These are phyloP conservation scores for Yamadazyma siamensis DNA, from an alignment of 1,139 yeast genomes.

Conservation along the genomic window DNA sequence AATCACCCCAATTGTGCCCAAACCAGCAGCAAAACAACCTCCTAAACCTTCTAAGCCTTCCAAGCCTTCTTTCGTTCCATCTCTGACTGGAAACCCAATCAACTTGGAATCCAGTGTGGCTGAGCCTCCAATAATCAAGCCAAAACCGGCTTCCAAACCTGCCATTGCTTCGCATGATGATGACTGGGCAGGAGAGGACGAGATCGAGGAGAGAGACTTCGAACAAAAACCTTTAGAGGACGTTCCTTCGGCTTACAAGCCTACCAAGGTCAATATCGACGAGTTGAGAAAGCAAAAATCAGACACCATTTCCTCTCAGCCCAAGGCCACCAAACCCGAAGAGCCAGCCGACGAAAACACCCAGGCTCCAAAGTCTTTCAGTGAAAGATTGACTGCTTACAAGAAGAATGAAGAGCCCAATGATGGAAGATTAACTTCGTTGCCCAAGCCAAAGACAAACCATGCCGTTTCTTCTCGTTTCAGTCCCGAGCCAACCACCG, in stretches of 20 bases:
- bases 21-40: conserved; percentile 17
- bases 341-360: conserved; percentile 23
- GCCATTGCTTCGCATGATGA: conserved; percentile 40
- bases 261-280: conserved; percentile 50
- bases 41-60: conserved; percentile 12
- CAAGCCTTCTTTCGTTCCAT: conserved; percentile 32
- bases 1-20: conserved; percentile 16
- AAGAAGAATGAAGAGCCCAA: conserved; percentile 22
- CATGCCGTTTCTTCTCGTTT: conserved; percentile 53
- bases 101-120: conserved; percentile 10
- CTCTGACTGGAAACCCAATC: conserved; percentile 42
- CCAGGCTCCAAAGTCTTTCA: conserved; percentile 31
- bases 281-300: conserved; percentile 46
- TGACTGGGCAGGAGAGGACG: conserved; percentile 65
- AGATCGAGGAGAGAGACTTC: conserved; percentile 70
- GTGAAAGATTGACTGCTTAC: conserved; percentile 40
- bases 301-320: conserved; percentile 44
- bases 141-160: conserved; percentile 30
- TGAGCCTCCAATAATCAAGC: conserved; percentile 15
- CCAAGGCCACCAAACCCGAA: conserved; percentile 19
- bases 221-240: conserved; percentile 56
- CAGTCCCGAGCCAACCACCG: conserved; percentile 28
- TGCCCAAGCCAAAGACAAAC: conserved; percentile 63
- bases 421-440: conserved; percentile 55
- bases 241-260: conserved; percentile 66